Evolutionary conservation across 1,139 yeast species (phyloP), one percentile per base, ranked within the genome.

Genomic region (Taphrina populina): DNA sequence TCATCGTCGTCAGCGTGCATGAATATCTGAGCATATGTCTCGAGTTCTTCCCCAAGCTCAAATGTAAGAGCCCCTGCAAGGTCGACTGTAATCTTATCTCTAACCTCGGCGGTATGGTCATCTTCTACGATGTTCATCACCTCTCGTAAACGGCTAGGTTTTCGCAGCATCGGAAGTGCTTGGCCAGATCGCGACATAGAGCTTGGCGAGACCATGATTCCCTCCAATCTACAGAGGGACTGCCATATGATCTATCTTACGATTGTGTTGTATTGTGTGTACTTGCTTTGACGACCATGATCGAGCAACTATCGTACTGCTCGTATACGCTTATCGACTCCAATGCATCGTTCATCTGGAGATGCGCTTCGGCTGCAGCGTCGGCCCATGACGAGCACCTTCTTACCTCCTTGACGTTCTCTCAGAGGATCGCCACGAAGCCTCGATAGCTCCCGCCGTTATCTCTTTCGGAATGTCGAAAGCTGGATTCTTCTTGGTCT

Each of bases 11-110:
- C 23, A 6, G 13, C 21, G n/a, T 29, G 26, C 21, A 21, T 33
- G 20, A 54, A 15, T 19, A 46, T 35, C 4, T 44, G 41, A 3
- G 58, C 58, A 27, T 35, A 56, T 24, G 37, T 27, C 10, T 21
- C 37, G 21, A 56, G 21, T 27, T 56, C 58, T 19, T 35, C 30
- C 8, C 58, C 58, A 17, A 56, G 45, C 29, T 21, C 34, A 29
- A 35, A 49, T 4, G 29, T 11, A 10, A 26, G 3, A 13, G 45
- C 20, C 6, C 21, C 27, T 15, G 27, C 37, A 10, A 32, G 37
- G 15, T 37, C 40, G 30, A 21, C 23, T 7, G 36, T 24, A 35
- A 30, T n/a, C 20, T 11, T 32, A 21, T 27, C 33, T 4, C 29
- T 10, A n/a, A 1, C 10, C 8, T 44, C 44, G n/a, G 20, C 13